A percentile compares a stretch with the other conserved stretches of the same genome.
These are phyloP conservation scores for Taxawa tesnikishii DNA, from an alignment of 2,329 filamentous ascomycete genomes.

Conservation along the genomic window DNA sequence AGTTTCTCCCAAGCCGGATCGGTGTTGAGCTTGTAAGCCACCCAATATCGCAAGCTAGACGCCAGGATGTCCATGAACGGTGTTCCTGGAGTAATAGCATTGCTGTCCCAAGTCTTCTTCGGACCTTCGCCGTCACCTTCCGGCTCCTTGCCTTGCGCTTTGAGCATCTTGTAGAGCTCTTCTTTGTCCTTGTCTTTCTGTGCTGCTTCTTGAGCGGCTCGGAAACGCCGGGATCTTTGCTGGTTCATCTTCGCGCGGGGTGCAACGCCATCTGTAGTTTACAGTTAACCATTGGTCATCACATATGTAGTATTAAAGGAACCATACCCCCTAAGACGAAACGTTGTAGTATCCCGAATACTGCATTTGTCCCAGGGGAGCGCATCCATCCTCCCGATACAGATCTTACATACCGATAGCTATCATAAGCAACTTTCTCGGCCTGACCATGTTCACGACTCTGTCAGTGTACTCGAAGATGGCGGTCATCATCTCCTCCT, in stretches of 20 bases:
- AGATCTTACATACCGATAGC: constrained; percentile 60
- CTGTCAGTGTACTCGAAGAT: constrained; percentile 98
- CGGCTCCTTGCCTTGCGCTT: constrained; percentile 43
- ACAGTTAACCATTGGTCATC: no score
- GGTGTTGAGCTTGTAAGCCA: constrained; percentile 92
- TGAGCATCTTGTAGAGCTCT: constrained; percentile 74
- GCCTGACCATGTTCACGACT: constrained; percentile 96
- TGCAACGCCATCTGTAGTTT: constrained; percentile 87
- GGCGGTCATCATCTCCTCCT: constrained; percentile 99
- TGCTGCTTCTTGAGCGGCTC: constrained; percentile 83
- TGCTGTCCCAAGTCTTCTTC: constrained; percentile 89
- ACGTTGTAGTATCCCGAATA: constrained; percentile 12
- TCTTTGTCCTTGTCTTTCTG: constrained; percentile 89
- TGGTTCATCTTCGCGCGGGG: constrained; percentile 99
- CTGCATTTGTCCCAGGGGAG: constrained; percentile 17
- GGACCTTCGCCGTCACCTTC: constrained; percentile 36
- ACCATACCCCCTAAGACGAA: background rate
- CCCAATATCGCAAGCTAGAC: constrained; percentile 85
- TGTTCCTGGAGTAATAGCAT: constrained; percentile 85
- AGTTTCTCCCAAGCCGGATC: constrained; percentile 91
- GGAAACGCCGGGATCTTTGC: constrained; percentile 89
- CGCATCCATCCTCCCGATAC: constrained; percentile 4
- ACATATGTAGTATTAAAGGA: background rate
- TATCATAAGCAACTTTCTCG: constrained; percentile 92
- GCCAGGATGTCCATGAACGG: constrained; percentile 98